Base-by-base conservation (phyloP, 495 filamentous ascomycete species). In the Pyrenula massariospora region DNA sequence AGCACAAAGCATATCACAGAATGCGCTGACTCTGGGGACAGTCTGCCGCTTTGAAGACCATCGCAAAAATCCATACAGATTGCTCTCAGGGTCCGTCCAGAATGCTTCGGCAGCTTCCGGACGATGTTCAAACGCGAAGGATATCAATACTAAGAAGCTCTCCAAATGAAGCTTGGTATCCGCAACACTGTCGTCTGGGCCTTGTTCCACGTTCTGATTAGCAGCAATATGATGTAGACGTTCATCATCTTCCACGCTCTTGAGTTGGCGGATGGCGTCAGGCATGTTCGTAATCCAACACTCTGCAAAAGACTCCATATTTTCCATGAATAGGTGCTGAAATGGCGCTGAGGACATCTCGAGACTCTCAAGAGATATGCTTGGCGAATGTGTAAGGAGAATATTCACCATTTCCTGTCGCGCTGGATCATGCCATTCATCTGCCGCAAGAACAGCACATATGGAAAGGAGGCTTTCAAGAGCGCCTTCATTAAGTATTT, bases 21-120 rank as follows among this genome's bases (percentile, higher is more conserved):
- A 97, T 15, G 91, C 91, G 63, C 89, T 91, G 54, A 90, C 90
- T 25, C 94, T 82, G 19, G 93, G 93, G 3, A 94, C 95, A 8
- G 93, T 93, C 60, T 92, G 89, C 60, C 91, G 79, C 59, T 84
- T 84, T 1, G 94, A 95, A 23, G 92, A 89, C 94, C 94, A 99
- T 56, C 91, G 85, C 58, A 99, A 74, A 64, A 99, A 99, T 3
- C 93, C 93, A 59, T 86, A 85, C 48, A 97, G 72, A 60, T 96
- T 95, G 61, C 88, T 85, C 59, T 97, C 94, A 1, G 83, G 77
- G 59, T 94, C 91, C 50, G 76, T 77, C 92, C 92, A 97, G 58
- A 97, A 96, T 48, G 81, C 82, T 64, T 90, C 82, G 22, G 91
- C 87, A 12, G 88, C 84, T 42, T 95, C 89, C 31, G 83, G 80